Evolutionary conservation across 805 yeast species (phyloP).

Genomic region (Candida palmyrensis): DNA sequence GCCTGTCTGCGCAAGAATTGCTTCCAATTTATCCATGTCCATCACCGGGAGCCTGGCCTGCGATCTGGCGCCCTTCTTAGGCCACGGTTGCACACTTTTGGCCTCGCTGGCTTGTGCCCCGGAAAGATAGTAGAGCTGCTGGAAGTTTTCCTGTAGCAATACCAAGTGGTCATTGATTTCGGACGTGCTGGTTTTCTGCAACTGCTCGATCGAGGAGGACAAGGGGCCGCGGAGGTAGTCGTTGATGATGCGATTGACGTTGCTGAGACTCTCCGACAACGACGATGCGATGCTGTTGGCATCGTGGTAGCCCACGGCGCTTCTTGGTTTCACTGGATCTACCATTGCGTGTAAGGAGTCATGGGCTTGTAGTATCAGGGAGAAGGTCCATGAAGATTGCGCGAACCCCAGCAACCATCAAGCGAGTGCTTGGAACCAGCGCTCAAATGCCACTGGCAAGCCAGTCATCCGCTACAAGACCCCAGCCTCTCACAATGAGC

Average conservation of each 20-base stretch:
- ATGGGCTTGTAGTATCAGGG: no score
- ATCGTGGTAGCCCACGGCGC: no score
- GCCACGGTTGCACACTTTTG: background rate
- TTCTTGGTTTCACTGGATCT: no score
- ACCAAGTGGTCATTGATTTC: conserved; percentile 4
- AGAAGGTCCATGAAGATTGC: no score
- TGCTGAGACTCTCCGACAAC: conserved; percentile 16
- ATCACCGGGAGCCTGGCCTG: background rate
- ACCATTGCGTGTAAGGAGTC: no score
- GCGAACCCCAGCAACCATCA: no score
- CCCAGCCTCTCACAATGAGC: no score
- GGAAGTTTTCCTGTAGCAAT: conserved; percentile 15
- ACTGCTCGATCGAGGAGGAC: conserved; percentile 5
- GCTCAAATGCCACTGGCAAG: no score
- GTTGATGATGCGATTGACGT: conserved; percentile 17
- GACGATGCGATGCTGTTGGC: conserved; percentile 27
- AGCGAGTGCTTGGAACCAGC: no score
- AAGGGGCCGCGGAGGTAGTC: conserved; percentile 16
- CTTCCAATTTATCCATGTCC: conserved; percentile 1
- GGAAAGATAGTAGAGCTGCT: conserved; percentile 17
- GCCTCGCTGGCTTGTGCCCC: conserved; percentile 7
- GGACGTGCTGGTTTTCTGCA: background rate
- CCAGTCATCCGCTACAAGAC: no score
- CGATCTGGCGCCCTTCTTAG: background rate
- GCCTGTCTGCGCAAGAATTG: background rate